Percentiles rank a stretch among this genome's conserved stretches.
Conservation (phyloP, 2,329 filamentous ascomycete species). For the Sporothrix euskadiensis region DNA sequence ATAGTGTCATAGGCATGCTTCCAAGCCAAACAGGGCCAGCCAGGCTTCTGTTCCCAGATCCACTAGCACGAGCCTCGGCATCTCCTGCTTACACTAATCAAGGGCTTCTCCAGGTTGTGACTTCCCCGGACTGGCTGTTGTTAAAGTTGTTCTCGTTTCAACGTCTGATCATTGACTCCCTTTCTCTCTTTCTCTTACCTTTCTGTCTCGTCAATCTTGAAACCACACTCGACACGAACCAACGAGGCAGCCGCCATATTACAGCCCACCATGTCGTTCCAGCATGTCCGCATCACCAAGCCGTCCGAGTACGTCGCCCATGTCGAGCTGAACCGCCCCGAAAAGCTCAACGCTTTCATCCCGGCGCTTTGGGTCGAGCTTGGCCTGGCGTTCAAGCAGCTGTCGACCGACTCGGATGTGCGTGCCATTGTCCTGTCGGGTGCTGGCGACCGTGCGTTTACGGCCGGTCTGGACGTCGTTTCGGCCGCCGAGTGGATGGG, state of each 20-base stretch:
- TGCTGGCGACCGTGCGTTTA: constrained; percentile 81
- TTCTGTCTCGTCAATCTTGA: background rate
- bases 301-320: constrained; percentile 76
- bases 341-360: constrained; percentile 86
- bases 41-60: background rate
- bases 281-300: constrained; percentile 47
- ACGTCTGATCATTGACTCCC: background rate
- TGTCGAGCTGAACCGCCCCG: constrained; percentile 84
- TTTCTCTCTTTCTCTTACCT: background rate
- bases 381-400: constrained; percentile 66
- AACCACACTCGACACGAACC: background rate
- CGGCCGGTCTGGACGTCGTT: constrained; percentile 79
- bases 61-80: constrained; percentile 28
- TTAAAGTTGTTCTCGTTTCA: background rate
- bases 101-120: background rate
- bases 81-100: constrained; percentile 10
- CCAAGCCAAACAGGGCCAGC: background rate
- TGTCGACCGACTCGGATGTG: constrained; percentile 71
- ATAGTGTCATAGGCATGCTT: background rate
- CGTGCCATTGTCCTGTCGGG: constrained; percentile 79
- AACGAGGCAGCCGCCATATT: background rate
- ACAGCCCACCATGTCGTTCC: constrained; percentile 43
- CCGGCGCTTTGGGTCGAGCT: constrained; percentile 86
- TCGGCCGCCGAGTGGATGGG: constrained; percentile 60
- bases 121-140: constrained; percentile 7